Base-by-base conservation (phyloP, 2,329 filamentous ascomycete genomes). In the Pseudophaeomoniella oleicola region DNA sequence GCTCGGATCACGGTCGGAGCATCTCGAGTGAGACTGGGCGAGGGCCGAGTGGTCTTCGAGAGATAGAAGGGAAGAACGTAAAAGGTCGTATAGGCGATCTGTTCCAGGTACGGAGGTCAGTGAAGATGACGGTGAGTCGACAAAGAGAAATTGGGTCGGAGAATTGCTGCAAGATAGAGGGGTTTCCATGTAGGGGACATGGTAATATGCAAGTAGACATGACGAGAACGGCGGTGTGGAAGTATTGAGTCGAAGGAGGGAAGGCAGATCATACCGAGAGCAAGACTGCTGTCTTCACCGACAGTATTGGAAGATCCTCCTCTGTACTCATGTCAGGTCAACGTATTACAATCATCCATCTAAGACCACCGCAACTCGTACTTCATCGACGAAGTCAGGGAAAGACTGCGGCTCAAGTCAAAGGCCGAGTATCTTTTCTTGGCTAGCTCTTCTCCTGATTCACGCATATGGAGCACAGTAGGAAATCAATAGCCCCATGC, bases 51-150 rank as follows among this genome's bases (percentile, higher is more conserved):
- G 14, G 75, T 70, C 3, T 75, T 59, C 14, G 80, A 90, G 44
- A 88, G 67, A 64, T 98, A 94, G 59, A 96, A 85, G 16, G 90
- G 88, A 3, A 82, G 64, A 49, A 98, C 83, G 62, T 96, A 98
- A 62, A 85, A 62, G 47, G 86, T 57, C n/a, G 85, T 93, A 60
- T 92, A 93, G 42, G 78, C 58, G 43, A 87, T 62, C 83, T 47
- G 38, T 33, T n/a, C n/a, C n/a, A n/a, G n/a, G n/a, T n/a, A n/a
- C n/a, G n/a, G n/a, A 31, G 16, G 30, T 9, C 12, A 13, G 17
- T 31, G n/a, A n/a, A n/a, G n/a, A n/a, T n/a, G n/a, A n/a, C n/a
- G n/a, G n/a, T n/a, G n/a, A n/a, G n/a, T n/a, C n/a, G n/a, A n/a
- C n/a, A n/a, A n/a, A n/a, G n/a, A n/a, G n/a, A n/a, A n/a, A n/a